These are phyloP conservation scores for Suillus hirtellus DNA, from an alignment of 768 basidiomycete species.

Conservation along the genomic window DNA sequence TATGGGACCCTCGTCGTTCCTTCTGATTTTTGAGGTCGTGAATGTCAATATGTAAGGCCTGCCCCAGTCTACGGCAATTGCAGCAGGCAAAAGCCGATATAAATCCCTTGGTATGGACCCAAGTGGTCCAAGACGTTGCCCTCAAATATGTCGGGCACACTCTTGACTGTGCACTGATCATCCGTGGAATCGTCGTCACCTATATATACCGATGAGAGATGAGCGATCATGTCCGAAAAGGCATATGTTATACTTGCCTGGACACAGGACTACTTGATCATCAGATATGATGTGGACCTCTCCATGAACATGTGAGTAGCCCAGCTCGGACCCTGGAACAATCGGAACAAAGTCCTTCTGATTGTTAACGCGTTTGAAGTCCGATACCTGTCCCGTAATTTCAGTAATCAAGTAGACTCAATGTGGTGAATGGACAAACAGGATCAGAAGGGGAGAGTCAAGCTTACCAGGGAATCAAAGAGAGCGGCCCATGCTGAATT, in stretches of 20 bases:
- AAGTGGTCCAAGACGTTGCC: conserved; percentile 56
- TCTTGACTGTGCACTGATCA: conserved; percentile 49
- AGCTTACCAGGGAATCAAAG: conserved; percentile 27
- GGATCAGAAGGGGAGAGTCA: background rate
- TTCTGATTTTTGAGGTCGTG: too few relatives aligned
- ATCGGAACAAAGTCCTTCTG: conserved; percentile 51
- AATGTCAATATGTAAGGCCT: background rate
- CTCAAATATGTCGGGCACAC: conserved; percentile 54
- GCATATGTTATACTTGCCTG: conserved; percentile 28
- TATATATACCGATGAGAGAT: conserved; percentile 22
- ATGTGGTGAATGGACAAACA: background rate
- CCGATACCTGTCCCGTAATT: conserved; percentile 17
- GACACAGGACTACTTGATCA: conserved; percentile 39
- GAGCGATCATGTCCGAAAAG: background rate
- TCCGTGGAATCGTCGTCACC: conserved; percentile 58
- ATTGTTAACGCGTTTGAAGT: conserved; percentile 31
- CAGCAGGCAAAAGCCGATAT: conserved; percentile 45
- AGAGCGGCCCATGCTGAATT: conserved; percentile 30
- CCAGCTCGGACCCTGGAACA: conserved; percentile 50
- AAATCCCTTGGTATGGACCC: conserved; percentile 56
- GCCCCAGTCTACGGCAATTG: conserved; percentile 12
- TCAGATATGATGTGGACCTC: conserved; percentile 46
- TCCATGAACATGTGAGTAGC: conserved; percentile 42
- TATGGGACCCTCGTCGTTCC: background rate
- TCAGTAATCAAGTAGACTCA: background rate